Evolutionary conservation across 495 filamentous ascomycete genomes (phyloP), one percentile per base, ranked within the genome.

Genomic region (Ascobolus immersus): DNA sequence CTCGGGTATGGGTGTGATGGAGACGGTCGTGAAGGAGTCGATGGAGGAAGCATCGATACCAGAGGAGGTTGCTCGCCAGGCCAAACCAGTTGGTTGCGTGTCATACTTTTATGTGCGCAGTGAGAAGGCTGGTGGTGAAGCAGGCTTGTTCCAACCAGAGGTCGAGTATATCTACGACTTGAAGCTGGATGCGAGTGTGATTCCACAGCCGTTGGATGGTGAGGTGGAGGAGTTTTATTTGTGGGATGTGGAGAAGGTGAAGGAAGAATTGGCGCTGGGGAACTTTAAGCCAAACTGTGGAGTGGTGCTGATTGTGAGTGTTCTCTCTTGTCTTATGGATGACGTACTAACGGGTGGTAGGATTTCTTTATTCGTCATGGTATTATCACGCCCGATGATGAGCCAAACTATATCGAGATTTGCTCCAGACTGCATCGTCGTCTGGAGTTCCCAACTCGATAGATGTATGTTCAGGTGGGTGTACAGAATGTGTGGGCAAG

Each of bases 261-360:
- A 71, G 57, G 58, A 64, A 36, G 69, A 71, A 12, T 45, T 99
- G 39, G 64, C 61, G 1, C 56, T 58, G 29, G 76, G 75, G 1
- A 61, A 72, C 39, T 93, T 90, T 56, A 99, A 99, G 55, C 79
- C 89, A 0, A 99, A 99, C 48, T 93, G 82, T 49, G 73, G 74
- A 2, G 43, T 84, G 35, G 61, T 27, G 25, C 11, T 27, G 14
- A 38, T 6, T 20, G 39, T 18, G n/a, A 40, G 17, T 23, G 29
- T n/a, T 17, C 17, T 22, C 19, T 20, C 17, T 10, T 13, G 13
- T 17, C 20, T 4, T 13, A 31, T 12, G 26, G 21, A 25, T 4
- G 2, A 7, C 3, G 25, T 11, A 6, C 25, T 27, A 27, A 27
- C 6, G 28, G 8, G 4, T 89, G 15, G 44, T 51, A 90, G 28